Base-by-base conservation (phyloP, 2,329 filamentous ascomycete genomes). In the Nothophoma quercina region DNA sequence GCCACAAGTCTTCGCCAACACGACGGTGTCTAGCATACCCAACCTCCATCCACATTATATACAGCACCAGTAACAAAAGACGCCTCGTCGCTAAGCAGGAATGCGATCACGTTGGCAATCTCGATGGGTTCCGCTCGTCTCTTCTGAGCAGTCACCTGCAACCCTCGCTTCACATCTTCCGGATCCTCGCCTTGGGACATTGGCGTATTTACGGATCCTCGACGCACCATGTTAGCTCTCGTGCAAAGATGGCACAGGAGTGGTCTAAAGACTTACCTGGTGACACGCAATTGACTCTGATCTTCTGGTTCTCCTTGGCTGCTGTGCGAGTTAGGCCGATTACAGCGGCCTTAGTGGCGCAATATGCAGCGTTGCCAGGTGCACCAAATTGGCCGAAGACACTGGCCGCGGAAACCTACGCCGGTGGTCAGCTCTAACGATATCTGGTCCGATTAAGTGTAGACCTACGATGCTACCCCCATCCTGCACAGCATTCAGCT, bases 291-390 rank as follows among this genome's bases (percentile, higher is more conserved):
- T 66, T 66, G 12, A 66, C 50, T 28, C 63, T 44, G 15, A 67
- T 60, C 9, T 56, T 35, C 30, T 44, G 39, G 15, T 59, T 53
- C 29, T 76, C 72, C 15, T 61, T 60, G 2, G 72, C 71, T 9
- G 67, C 70, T 8, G 60, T 52, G 39, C 57, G 67, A 4, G 66
- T 70, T 30, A 75, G 49, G 9, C 68, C 68, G 15, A 75, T 60
- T 7, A 77, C 69, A 12, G 63, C 72, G 23, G 70, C 67, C 58
- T 75, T 72, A 3, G 45, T 59, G 5, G 66, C 65, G 26, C 54
- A 60, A 35, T 72, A 72, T 2, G 68, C 58, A n/a, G 56, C 61
- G 25, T 60, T 62, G 5, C 58, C 58, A 5, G 59, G 48, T 9
- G 56, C 48, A 18, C 65, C 67, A 16, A 65, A 62, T 28, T 65